Base-by-base conservation (phyloP, 441 rosid genomes). In the Macaranga tanarius region DNA sequence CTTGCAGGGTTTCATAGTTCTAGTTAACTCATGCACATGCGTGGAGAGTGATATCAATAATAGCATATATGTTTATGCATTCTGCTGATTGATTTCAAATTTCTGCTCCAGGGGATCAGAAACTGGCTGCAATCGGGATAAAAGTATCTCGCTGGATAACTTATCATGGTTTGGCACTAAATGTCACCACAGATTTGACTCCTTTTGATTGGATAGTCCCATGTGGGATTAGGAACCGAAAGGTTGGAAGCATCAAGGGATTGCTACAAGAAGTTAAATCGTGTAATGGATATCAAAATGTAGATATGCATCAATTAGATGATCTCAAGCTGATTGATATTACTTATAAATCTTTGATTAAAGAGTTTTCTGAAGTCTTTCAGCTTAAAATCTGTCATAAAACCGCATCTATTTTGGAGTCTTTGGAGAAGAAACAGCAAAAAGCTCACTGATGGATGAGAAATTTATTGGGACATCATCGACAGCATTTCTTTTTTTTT, bases 151-250 rank as follows among this genome's bases (percentile, higher is more conserved):
- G 73, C n/a, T 90, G 99, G 99, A 84, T 90, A 71, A 76, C 92
- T 10, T 94, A 85, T 74, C 97, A 92, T 70, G 97, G 97, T 45
- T 72, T 92, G 65, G 97, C 97, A 40, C 87, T 94, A 54, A 89
- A 92, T 83, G 97, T 89, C 70, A 86, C 90, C 23, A 84, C 97
- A 15, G 94, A 90, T 83, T 74, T 90, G 73, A 75, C 86, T 34
- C 97, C 99, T 10, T 90, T 94, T 61, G 72, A 74, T 61, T 84
- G 83, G 87, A 94, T 92, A 74, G 89, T 88, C 65, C 97, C 97
- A 9, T 94, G 97, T 72, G 97, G 97, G 66, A 85, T 94, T 74
- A 84, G 75, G 70, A 80, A 89, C 73, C 84, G 85, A 52, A 79
- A 68, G 66, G 97, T 94, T 7, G 95, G 97, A 78, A 92, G 90